phyloP scores from a whole-genome alignment of 441 rosid genomes.

The California macrophylla region DNA sequence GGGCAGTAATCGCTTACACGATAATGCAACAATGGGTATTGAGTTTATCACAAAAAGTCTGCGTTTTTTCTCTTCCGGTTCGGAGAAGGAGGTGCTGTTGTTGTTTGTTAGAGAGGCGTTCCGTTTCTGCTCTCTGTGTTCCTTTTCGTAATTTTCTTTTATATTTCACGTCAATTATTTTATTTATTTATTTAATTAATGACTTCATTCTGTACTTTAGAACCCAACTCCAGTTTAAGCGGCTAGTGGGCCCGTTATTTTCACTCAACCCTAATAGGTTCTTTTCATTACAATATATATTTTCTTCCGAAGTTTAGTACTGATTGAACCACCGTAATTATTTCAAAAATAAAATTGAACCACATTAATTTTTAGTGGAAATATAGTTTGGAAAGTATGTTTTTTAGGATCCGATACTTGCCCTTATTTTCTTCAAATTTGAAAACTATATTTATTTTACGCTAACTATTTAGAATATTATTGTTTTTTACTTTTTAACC shows the following conservation, averaged over 20 bases:
- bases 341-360: too few relatives aligned
- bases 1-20: conserved; percentile 1
- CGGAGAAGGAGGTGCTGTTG: background rate
- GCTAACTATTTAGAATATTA: too few relatives aligned
- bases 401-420: too few relatives aligned
- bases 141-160: background rate
- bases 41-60: conserved; percentile 1
- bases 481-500: too few relatives aligned
- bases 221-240: background rate
- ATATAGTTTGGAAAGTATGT: too few relatives aligned
- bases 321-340: too few relatives aligned
- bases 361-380: too few relatives aligned
- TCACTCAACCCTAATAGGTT: background rate
- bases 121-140: conserved; percentile 2
- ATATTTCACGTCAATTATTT: background rate
- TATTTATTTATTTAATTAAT: background rate
- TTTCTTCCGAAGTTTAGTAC: too few relatives aligned
- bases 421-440: too few relatives aligned
- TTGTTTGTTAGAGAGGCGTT: conserved; percentile 6
- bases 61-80: conserved; percentile 1
- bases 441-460: too few relatives aligned
- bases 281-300: background rate
- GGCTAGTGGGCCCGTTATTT: background rate
- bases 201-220: background rate
- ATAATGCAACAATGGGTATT: background rate